Conservation (phyloP, 345 rosid genomes). For the Eucalyptus cloeziana region DNA sequence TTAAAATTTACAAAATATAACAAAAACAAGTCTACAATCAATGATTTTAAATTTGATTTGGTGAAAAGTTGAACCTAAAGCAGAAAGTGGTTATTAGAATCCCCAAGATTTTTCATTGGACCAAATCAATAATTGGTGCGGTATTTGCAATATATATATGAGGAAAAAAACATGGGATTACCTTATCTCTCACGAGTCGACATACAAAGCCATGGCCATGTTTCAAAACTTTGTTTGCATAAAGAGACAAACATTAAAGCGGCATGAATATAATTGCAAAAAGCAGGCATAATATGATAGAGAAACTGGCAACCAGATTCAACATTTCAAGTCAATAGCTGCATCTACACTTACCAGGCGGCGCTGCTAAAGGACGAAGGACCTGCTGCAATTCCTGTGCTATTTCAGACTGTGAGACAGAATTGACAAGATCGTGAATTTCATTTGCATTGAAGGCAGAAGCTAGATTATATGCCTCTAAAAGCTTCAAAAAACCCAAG, state of each 20-base stretch:
- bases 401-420: background rate
- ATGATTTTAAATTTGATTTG: background rate
- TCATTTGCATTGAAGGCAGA: constrained; percentile 10
- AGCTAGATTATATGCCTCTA: constrained; percentile 22
- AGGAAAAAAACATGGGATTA: background rate
- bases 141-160: background rate
- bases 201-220: background rate
- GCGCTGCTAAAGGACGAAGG: constrained; percentile 6
- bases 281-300: background rate
- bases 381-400: constrained; percentile 6
- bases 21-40: background rate
- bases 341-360: background rate
- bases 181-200: background rate
- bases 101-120: background rate
- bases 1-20: background rate
- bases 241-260: background rate
- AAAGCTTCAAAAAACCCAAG: constrained; percentile 18
- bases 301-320: background rate
- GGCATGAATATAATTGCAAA: background rate
- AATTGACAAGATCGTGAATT: constrained; percentile 7
- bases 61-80: background rate
- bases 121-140: background rate
- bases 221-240: background rate
- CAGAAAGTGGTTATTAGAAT: background rate
- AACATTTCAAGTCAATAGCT: background rate